Evolutionary conservation across 2,329 filamentous ascomycete genomes (phyloP), one percentile per base, ranked within the genome.

Genomic region (Alternaria sp.): DNA sequence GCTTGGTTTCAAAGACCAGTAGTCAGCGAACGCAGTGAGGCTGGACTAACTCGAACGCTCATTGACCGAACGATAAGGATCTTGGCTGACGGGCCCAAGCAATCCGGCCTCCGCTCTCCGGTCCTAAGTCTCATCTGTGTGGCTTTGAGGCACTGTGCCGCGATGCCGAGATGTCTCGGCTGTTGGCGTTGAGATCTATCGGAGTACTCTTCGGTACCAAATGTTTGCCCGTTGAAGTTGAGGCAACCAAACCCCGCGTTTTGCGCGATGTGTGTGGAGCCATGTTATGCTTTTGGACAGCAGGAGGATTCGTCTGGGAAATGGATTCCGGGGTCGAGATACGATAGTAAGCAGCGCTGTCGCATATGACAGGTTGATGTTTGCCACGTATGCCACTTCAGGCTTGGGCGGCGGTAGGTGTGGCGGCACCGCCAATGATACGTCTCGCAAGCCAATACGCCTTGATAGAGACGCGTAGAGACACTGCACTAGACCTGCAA

Each of bases 61-160:
- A 51, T 59, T 44, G 59, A 64, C 57, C 52, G 58, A 59, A 64
- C 46, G 71, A 71, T 71, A 75, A 73, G 72, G 62, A 50, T 60
- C 77, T 78, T 78, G 77, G 77, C 77, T 76, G 63, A 72, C 73
- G 64, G 67, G 17, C 59, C 74, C 75, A 76, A 78, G 72, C 67
- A 65, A 40, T 54, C 67, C 57, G 62, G 66, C 70, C 69, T 68
- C 72, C 67, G 63, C 52, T 69, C 70, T 57, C 66, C 65, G 67
- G 70, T 47, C 32, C 17, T 19, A 30, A 19, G 63, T 68, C 40
- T 58, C 47, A 62, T 47, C 63, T 63, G 62, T 52, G 62, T 62
- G 51, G 44, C 54, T 62, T 52, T 53, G 43, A 70, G 69, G 11
- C 51, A 45, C 51, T n/a, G 23, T 70, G 72, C 70, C 74, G 67